Evolutionary conservation across 495 filamentous ascomycete genomes (phyloP).

Genomic region (Cercophora scortea): DNA sequence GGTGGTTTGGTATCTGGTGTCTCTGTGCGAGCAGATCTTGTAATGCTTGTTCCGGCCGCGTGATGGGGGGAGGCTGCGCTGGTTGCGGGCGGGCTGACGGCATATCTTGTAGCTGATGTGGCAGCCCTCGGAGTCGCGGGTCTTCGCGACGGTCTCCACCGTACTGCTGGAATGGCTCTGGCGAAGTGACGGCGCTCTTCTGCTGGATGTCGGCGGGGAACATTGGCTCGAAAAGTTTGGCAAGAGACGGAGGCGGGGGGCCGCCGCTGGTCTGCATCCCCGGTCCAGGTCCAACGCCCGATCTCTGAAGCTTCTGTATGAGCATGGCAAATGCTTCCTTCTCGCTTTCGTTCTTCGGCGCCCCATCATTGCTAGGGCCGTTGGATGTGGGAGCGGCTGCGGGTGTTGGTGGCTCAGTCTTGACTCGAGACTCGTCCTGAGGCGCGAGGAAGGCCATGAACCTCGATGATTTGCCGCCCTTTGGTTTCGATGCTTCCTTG

Average conservation of each 20-base stretch:
- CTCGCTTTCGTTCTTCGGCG: constrained; percentile 57
- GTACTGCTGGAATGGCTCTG: constrained; percentile 36
- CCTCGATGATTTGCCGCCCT: constrained; percentile 57
- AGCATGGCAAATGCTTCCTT: constrained; percentile 87
- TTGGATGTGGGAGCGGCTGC: constrained; percentile 10
- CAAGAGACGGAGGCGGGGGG: constrained; percentile 9
- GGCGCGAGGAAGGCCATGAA: constrained; percentile 78
- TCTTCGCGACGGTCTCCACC: constrained; percentile 35
- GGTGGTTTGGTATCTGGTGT: constrained; percentile 33
- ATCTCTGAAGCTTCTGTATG: constrained; percentile 64
- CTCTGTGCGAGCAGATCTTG: constrained; percentile 48
- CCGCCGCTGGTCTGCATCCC: constrained; percentile 12
- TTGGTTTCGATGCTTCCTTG: constrained; percentile 36
- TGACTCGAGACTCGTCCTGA: constrained; percentile 50
- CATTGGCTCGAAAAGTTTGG: constrained; percentile 20
- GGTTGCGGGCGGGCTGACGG: constrained; percentile 14
- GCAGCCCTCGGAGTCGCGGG: constrained; percentile 15
- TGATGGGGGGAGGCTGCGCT: constrained; percentile 28
- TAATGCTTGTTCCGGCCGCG: constrained; percentile 43
- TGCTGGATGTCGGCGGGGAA: constrained; percentile 17
- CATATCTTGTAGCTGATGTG: constrained; percentile 24
- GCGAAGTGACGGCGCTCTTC: constrained; percentile 29
- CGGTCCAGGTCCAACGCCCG: constrained; percentile 15
- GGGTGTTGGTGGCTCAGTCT: constrained; percentile 43
- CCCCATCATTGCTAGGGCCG: not conserved